phyloP scores from a whole-genome alignment of 108 stramenopile species.

The Poteriospumella lacustris region DNA sequence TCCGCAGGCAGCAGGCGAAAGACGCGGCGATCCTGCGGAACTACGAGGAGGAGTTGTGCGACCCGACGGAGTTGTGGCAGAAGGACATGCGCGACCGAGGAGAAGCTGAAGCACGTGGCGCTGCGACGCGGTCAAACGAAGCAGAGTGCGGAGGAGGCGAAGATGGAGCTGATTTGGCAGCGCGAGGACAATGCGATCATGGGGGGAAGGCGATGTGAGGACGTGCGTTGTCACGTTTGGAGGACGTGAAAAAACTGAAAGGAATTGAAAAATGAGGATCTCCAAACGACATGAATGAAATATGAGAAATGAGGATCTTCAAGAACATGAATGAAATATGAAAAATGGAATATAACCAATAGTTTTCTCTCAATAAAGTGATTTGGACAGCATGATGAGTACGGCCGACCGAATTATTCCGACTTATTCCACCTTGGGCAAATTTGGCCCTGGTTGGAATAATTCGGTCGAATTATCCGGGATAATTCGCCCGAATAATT shows the following conservation, averaged over 20 bases:
- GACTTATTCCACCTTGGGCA: no score
- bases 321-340: no score
- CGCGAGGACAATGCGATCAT: conserved; percentile 36
- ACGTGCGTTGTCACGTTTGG: no score
- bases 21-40: conserved; percentile 46
- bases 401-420: no score
- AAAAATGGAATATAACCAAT: no score
- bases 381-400: no score
- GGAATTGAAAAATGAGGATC: conserved; percentile 47
- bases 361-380: no score
- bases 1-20: conserved; percentile 54
- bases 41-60: conserved; percentile 58
- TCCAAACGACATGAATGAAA: no score
- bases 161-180: conserved; percentile 10
- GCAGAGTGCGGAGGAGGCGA: conserved; percentile 29
- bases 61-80: conserved; percentile 57
- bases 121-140: conserved; percentile 28
- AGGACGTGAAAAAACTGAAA: conserved; percentile 42
- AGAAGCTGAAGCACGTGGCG: conserved; percentile 24
- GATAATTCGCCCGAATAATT: no score
- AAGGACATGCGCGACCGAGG: conserved; percentile 36
- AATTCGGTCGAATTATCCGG: no score
- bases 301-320: no score
- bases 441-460: no score
- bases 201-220: conserved; percentile 33